Percentiles rank a stretch among this genome's conserved stretches.
Conservation (phyloP, 257 asterid genomes). For the Knoxia roxburghii region DNA sequence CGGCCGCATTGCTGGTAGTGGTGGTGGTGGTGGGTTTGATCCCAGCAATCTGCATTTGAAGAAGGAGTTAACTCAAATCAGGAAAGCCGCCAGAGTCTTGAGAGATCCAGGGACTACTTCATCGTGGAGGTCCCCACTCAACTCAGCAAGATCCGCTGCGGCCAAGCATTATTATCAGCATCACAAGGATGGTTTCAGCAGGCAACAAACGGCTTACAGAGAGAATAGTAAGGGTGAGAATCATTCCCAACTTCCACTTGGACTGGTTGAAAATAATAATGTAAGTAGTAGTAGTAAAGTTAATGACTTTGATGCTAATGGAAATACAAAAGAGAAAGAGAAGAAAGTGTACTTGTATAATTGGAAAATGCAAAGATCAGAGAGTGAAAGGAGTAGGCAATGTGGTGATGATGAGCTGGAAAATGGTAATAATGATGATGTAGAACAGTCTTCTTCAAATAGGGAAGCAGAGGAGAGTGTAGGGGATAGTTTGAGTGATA, state of each 20-base stretch:
- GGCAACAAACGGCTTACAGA: background rate
- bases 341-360: constrained; percentile 68
- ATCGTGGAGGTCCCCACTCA: constrained; percentile 75
- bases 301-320: constrained; percentile 26
- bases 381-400: constrained; percentile 57
- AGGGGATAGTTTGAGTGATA: constrained; percentile 59
- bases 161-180: constrained; percentile 54
- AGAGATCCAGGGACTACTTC: constrained; percentile 94
- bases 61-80: constrained; percentile 84
- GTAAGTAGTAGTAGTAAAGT: constrained; percentile 8
- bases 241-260: constrained; percentile 9
- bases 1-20: constrained; percentile 26
- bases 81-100: constrained; percentile 76
- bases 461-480: constrained; percentile 39
- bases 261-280: constrained; percentile 9
- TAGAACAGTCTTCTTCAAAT: constrained; percentile 44
- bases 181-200: constrained; percentile 29
- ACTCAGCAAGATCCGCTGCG: constrained; percentile 67
- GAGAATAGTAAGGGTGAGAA: constrained; percentile 13
- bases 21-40: constrained; percentile 46
- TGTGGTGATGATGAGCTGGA: constrained; percentile 39
- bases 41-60: constrained; percentile 92
- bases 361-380: constrained; percentile 82
- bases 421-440: constrained; percentile 26
- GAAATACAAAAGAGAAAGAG: constrained; percentile 38